phyloP scores from a whole-genome alignment of 192 early-diverging fungal species.

The Coemansia sp. region DNA sequence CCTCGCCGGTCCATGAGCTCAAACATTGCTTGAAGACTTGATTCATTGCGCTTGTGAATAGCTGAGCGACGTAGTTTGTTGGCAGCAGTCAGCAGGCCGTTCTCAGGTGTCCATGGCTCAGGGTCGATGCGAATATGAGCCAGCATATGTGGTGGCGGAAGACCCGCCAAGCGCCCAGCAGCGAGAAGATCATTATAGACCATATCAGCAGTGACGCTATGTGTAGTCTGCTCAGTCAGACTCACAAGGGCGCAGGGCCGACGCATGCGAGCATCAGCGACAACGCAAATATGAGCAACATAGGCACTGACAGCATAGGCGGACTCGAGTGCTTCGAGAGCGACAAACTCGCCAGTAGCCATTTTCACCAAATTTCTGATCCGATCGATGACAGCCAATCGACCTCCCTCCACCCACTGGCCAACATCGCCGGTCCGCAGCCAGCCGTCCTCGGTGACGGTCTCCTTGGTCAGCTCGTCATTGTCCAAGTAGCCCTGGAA shows the following conservation, averaged over 20 bases:
- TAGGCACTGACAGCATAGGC: slow-evolving; percentile 81
- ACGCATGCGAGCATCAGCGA: slow-evolving; percentile 72
- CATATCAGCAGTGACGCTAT: slow-evolving; percentile 46
- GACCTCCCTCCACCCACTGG: slow-evolving; percentile 81
- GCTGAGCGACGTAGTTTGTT: slow-evolving; percentile 87
- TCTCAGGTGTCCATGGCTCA: slow-evolving; percentile 93
- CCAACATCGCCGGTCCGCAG: slow-evolving; percentile 91
- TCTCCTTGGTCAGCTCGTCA: slow-evolving; percentile 71
- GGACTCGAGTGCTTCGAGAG: slow-evolving; percentile 92
- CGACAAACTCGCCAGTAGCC: slow-evolving; percentile 90
- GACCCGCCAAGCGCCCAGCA: slow-evolving; percentile 65
- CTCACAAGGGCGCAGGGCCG: slow-evolving; percentile 77
- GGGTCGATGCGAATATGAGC: slow-evolving; percentile 64
- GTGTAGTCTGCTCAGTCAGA: slow-evolving; percentile 47
- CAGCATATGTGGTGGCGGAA: slow-evolving; percentile 78
- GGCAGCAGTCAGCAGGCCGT: slow-evolving; percentile 90
- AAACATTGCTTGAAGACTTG: slow-evolving; percentile 22
- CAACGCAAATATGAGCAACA: slow-evolving; percentile 80
- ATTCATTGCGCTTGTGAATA: slow-evolving; percentile 68
- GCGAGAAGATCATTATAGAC: slow-evolving; percentile 31
- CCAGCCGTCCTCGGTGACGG: slow-evolving; percentile 85
- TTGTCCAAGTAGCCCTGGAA: slow-evolving; percentile 87
- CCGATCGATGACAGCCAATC: slow-evolving; percentile 88
- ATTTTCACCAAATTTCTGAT: slow-evolving; percentile 96
- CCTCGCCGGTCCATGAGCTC: slow-evolving; percentile 11